phyloP scores from a whole-genome alignment of 139 green algal genomes.

The Chlorella vulgaris region DNA sequence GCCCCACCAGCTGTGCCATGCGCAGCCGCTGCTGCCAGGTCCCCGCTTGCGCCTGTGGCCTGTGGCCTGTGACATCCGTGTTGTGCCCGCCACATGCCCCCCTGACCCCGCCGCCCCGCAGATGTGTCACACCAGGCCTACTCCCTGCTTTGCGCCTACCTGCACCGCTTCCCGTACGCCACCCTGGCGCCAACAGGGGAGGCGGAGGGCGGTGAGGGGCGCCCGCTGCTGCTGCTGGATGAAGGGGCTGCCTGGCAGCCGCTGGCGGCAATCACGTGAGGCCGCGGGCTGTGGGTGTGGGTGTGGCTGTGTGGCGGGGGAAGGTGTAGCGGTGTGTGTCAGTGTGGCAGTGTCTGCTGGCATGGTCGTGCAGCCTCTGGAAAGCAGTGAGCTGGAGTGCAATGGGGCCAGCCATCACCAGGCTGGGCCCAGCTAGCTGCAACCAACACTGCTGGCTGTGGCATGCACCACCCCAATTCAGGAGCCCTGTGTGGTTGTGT shows the following conservation, averaged over 20 bases:
- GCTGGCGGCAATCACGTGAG: slow-evolving; percentile 5
- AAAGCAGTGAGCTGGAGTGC: no score
- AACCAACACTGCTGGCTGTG: background rate
- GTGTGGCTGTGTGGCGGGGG: background rate
- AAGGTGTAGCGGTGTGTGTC: background rate
- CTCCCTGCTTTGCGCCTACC: slow-evolving; percentile 7
- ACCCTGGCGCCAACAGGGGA: background rate
- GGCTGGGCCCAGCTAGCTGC: no score
- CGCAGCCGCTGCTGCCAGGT: background rate
- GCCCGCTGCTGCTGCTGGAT: slow-evolving; percentile 2
- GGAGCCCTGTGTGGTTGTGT: background rate
- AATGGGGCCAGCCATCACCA: no score
- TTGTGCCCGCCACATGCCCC: background rate
- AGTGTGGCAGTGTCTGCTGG: background rate
- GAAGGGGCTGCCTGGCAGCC: slow-evolving; percentile 17
- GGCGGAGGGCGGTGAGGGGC: background rate
- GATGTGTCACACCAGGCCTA: slow-evolving; percentile 18
- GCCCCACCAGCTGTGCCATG: background rate
- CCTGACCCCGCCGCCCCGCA: background rate
- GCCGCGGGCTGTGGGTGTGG: background rate
- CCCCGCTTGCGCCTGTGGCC: background rate
- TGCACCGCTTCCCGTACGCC: slow-evolving; percentile 23
- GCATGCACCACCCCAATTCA: background rate
- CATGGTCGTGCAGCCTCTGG: no score
- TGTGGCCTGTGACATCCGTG: background rate